A percentile compares a stretch with the other conserved stretches of the same genome.
Conservation (phyloP, 306 rosid genomes). For the Trifolium fragiferum region DNA sequence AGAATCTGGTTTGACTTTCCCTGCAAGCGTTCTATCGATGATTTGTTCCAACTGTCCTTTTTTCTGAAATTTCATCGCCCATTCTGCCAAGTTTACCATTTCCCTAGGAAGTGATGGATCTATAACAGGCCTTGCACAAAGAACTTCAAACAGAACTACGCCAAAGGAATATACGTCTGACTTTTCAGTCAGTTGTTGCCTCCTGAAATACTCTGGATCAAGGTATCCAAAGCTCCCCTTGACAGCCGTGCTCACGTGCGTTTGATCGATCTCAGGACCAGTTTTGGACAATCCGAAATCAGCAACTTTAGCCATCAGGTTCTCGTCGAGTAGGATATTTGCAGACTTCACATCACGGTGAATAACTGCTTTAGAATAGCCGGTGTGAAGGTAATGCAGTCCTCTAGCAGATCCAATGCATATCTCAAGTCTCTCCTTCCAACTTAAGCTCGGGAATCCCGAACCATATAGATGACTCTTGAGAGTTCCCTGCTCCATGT, state of each 20-base stretch:
- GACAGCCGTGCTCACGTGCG: conserved; percentile 88
- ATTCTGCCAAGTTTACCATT: conserved; percentile 89
- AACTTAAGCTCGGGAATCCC: conserved; percentile 68
- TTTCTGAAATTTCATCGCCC: conserved; percentile 94
- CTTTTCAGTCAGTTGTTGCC: conserved; percentile 87
- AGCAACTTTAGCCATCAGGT: conserved; percentile 93
- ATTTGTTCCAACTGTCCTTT: conserved; percentile 81
- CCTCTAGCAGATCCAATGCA: conserved; percentile 97
- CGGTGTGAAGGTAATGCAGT: conserved; percentile 93
- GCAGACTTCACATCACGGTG: conserved; percentile 95
- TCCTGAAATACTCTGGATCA: conserved; percentile 88
- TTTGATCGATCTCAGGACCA: conserved; percentile 85
- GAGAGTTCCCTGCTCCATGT: conserved; percentile 91
- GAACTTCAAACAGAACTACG: conserved; percentile 83
- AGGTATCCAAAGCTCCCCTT: conserved; percentile 92
- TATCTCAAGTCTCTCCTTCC: conserved; percentile 86
- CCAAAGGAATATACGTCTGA: conserved; percentile 92
- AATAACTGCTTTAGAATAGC: conserved; percentile 87
- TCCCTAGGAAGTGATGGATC: conserved; percentile 88
- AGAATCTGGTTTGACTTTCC: conserved; percentile 76
- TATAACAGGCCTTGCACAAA: conserved; percentile 88
- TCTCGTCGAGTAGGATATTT: conserved; percentile 84
- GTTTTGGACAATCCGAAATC: conserved; percentile 87
- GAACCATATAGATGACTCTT: conserved; percentile 88
- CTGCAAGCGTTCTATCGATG: conserved; percentile 66